Base-by-base conservation (phyloP, 768 basidiomycete species). In the Pleurotus citrinopileatus region DNA sequence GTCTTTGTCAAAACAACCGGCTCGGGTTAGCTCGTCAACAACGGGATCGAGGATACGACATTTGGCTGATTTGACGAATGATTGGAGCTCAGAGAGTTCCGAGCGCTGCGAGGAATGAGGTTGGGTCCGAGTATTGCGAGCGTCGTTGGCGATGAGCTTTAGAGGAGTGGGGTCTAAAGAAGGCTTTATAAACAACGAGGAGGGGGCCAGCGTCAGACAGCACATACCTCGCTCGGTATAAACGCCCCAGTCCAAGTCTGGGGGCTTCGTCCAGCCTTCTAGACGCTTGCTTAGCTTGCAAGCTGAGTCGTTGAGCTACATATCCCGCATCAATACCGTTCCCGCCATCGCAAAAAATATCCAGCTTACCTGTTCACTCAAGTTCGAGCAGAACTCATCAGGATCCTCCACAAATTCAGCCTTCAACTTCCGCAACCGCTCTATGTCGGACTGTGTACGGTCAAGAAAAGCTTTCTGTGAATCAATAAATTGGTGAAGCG, bases 401-500 rank as follows among this genome's bases (percentile, higher is more conserved):
- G 78, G 70, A 25, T 70, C 64, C 4, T 59, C 60, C 17, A 71
- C 56, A 1, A 74, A 70, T 37, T 77, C 66, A 13, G 60, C 66
- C 56, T 71, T 77, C 27, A 86, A 70, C 36, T 63, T 63, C 43
- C 73, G 73, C 19, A 91, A 73, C 19, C 74, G 70, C 47, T 76
- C 77, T 63, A 91, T 79, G 69, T 90, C 87, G 59, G 76, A 68
- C 57, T 81, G 78, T 25, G 86, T 85, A 27, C 78, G 78, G 45
- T 76, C 73, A 36, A 91, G 79, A 28, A 88, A 60, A 17, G 72
- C 64, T 65, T 70, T 79, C 68, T 91, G 89, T 37, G 78, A 71
- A 53, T 78, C 73, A 57, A 91, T 78, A 68, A 84, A 91, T 44
- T 70, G 70, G 61, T 82, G 78, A 60, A 91, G 84, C 73, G 84